A percentile compares a stretch with the other conserved stretches of the same genome.
phyloP scores from a whole-genome alignment of 2,329 filamentous ascomycete species.

The Teratosphaeria zuluensis region DNA sequence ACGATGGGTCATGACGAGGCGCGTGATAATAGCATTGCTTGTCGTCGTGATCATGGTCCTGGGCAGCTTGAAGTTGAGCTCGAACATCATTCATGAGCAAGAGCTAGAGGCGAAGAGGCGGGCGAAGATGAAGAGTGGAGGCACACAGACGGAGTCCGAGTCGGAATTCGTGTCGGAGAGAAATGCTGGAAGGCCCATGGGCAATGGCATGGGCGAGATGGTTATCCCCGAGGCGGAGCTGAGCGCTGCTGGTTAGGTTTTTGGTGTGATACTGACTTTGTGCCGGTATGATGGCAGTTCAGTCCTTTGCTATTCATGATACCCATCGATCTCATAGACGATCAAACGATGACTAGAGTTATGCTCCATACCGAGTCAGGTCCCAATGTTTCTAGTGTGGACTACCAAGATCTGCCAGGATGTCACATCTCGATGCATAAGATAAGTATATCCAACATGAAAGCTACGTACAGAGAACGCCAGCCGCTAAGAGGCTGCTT shows the following conservation, averaged over 20 bases:
- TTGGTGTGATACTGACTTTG: neutral
- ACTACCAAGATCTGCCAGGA: neutral
- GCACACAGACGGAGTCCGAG: slow-evolving; percentile 17
- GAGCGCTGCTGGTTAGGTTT: neutral
- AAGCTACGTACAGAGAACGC: neutral
- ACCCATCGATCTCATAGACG: neutral
- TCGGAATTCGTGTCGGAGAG: neutral
- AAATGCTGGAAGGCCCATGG: neutral
- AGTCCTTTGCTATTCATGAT: neutral
- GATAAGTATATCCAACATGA: neutral
- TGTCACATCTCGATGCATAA: neutral
- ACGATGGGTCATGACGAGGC: slow-evolving; percentile 68
- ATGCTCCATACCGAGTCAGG: neutral
- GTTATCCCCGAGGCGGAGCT: slow-evolving; percentile 1
- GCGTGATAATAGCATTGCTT: slow-evolving; percentile 52
- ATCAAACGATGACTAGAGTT: neutral
- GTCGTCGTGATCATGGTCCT: slow-evolving; percentile 37
- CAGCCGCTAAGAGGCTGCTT: neutral
- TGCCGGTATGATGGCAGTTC: neutral
- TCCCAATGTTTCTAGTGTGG: neutral
- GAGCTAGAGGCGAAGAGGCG: slow-evolving; percentile 31
- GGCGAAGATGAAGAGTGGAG: slow-evolving; percentile 17
- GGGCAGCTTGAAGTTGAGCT: slow-evolving; percentile 30
- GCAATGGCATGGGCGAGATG: neutral
- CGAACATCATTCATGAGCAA: slow-evolving; percentile 29